Evolutionary conservation across 257 asterid species (phyloP).

Genomic region (Apocynum venetum): DNA sequence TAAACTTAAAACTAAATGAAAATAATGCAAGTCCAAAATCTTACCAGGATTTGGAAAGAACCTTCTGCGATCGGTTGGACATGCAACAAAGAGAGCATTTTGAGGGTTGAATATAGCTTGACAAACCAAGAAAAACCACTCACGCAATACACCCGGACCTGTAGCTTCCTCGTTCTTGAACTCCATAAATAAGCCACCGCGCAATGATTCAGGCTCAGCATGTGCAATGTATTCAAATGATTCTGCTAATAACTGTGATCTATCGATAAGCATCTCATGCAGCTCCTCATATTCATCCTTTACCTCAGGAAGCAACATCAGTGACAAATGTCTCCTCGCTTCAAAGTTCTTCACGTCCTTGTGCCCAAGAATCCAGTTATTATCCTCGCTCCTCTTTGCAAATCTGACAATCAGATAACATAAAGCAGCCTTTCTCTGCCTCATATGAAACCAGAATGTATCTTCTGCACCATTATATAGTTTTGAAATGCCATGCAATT

Average conservation of each 20-base stretch:
- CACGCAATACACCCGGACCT: constrained; percentile 96
- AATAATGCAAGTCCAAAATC: constrained; percentile 12
- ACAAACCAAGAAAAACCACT: constrained; percentile 93
- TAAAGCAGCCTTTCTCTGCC: constrained; percentile 50
- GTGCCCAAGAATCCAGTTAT: constrained; percentile 66
- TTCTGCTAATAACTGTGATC: constrained; percentile 68
- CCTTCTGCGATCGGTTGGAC: constrained; percentile 93
- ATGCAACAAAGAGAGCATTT: constrained; percentile 84
- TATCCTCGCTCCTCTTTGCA: constrained; percentile 70
- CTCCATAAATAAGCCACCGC: constrained; percentile 87
- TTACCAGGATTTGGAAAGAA: constrained; percentile 96
- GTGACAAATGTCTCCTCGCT: constrained; percentile 73
- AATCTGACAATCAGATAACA: constrained; percentile 56
- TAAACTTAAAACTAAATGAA: background rate
- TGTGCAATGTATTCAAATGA: constrained; percentile 72
- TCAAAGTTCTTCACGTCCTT: constrained; percentile 80
- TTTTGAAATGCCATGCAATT: constrained; percentile 54
- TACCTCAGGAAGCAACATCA: constrained; percentile 81
- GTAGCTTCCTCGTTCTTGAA: constrained; percentile 98
- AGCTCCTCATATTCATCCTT: constrained; percentile 80
- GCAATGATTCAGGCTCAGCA: constrained; percentile 60
- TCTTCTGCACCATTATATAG: constrained; percentile 49
- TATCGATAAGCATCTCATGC: constrained; percentile 96
- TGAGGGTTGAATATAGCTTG: constrained; percentile 88
- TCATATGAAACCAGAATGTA: constrained; percentile 60